These are phyloP conservation scores for Monilinia laxa DNA, from an alignment of 2,329 filamentous ascomycete species.

Conservation along the genomic window DNA sequence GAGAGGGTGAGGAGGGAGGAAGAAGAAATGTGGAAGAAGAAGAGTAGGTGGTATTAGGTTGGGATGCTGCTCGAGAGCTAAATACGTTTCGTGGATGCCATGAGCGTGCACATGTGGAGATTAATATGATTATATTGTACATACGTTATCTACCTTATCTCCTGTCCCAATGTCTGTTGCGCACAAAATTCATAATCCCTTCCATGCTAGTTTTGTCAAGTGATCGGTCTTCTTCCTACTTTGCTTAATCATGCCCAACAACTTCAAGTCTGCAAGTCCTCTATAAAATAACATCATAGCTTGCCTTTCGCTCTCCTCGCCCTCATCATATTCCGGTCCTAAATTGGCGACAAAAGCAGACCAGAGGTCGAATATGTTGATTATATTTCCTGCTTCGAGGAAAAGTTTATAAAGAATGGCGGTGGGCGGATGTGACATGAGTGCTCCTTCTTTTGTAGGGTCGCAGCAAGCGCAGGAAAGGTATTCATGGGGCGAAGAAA, in stretches of 20 bases:
- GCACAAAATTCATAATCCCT: constrained; percentile 58
- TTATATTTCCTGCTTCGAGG: constrained; percentile 70
- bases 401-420: constrained; percentile 78
- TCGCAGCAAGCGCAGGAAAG: constrained; percentile 70
- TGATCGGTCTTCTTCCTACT: constrained; percentile 93
- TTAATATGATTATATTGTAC: constrained; percentile 6
- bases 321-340: constrained; percentile 31
- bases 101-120: constrained; percentile 1
- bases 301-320: constrained; percentile 52
- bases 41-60: constrained; percentile 34
- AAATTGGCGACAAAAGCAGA: constrained; percentile 69
- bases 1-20: constrained; percentile 41
- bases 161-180: not conserved
- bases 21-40: constrained; percentile 31
- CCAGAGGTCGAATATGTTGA: constrained; percentile 81
- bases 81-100: not conserved
- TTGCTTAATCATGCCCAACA: constrained; percentile 82
- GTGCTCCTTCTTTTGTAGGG: constrained; percentile 49
- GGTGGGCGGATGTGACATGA: constrained; percentile 65
- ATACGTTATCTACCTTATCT: not conserved
- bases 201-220: constrained; percentile 78
- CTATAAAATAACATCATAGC: constrained; percentile 79
- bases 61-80: not conserved
- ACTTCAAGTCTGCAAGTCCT: constrained; percentile 78
- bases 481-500: constrained; percentile 74